Evolutionary conservation across 768 basidiomycete genomes (phyloP).

Genomic region (Lactarius tabidus): DNA sequence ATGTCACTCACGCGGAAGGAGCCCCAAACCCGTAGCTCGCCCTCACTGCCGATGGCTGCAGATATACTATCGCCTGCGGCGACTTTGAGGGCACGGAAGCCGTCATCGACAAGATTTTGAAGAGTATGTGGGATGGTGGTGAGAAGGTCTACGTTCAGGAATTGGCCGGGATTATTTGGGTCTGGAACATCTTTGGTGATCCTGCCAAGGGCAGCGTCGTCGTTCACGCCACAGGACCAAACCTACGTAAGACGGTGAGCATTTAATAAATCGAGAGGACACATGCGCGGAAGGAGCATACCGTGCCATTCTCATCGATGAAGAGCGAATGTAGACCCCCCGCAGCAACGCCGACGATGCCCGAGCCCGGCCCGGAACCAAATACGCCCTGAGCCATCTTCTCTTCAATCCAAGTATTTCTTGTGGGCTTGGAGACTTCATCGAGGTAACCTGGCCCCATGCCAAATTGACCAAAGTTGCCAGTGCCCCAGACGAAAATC

Average conservation of each 20-base stretch:
- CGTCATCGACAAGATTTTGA: constrained; percentile 65
- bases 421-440: constrained; percentile 72
- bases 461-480: constrained; percentile 95
- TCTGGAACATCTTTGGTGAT: constrained; percentile 57
- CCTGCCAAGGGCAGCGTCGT: constrained; percentile 84
- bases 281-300: constrained; percentile 40
- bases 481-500: constrained; percentile 86
- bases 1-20: constrained; percentile 71
- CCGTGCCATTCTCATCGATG: constrained; percentile 85
- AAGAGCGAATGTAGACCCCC: constrained; percentile 90
- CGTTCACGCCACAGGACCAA: constrained; percentile 85
- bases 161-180: constrained; percentile 54
- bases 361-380: constrained; percentile 60
- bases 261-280: neutral
- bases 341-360: constrained; percentile 75
- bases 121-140: constrained; percentile 62
- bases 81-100: constrained; percentile 79
- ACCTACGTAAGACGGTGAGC: constrained; percentile 41
- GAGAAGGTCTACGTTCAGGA: constrained; percentile 49
- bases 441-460: constrained; percentile 71
- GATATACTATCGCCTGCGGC: constrained; percentile 86
- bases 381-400: constrained; percentile 68
- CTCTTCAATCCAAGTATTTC: constrained; percentile 72
- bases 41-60: constrained; percentile 74
- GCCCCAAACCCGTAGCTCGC: constrained; percentile 84